Evolutionary conservation across 192 early-diverging fungal genomes (phyloP).

Genomic region (Phlyctochytrium planicorne): DNA sequence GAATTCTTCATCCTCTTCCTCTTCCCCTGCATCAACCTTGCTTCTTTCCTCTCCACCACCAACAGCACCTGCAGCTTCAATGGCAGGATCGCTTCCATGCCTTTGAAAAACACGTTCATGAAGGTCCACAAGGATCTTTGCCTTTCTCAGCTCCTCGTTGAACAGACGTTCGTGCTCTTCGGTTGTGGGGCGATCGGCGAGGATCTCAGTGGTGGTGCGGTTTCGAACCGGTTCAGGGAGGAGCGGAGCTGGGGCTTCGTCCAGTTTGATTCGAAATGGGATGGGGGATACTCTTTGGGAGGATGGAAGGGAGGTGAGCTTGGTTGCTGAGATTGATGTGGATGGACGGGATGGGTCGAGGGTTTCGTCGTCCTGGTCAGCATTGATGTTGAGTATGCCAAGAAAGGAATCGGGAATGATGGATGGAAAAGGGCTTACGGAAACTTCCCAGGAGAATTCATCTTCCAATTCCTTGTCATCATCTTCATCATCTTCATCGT

Average conservation of each 20-base stretch:
- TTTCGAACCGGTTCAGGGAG: background rate
- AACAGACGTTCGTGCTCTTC: constrained; percentile 9
- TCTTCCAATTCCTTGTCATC: background rate
- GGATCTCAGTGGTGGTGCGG: constrained; percentile 11
- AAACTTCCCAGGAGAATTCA: constrained; percentile 19
- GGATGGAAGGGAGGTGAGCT: too few species aligned
- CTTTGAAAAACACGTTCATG: constrained; percentile 16
- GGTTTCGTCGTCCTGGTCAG: background rate
- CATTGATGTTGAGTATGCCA: too few species aligned
- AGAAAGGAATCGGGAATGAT: too few species aligned
- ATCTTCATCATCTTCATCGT: constrained; percentile 3
- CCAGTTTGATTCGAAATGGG: background rate
- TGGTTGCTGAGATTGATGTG: background rate
- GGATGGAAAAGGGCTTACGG: background rate
- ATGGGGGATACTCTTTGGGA: background rate
- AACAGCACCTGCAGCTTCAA: background rate
- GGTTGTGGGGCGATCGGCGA: background rate
- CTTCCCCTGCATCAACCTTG: background rate
- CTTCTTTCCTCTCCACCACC: background rate
- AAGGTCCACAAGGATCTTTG: constrained; percentile 18
- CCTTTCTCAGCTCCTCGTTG: constrained; percentile 10
- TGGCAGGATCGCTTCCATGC: too few species aligned
- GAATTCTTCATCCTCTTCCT: background rate
- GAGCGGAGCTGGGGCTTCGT: background rate
- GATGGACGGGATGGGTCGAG: background rate